Conservation (phyloP, 495 filamentous ascomycete species). For the Talaromyces thailandensis region DNA sequence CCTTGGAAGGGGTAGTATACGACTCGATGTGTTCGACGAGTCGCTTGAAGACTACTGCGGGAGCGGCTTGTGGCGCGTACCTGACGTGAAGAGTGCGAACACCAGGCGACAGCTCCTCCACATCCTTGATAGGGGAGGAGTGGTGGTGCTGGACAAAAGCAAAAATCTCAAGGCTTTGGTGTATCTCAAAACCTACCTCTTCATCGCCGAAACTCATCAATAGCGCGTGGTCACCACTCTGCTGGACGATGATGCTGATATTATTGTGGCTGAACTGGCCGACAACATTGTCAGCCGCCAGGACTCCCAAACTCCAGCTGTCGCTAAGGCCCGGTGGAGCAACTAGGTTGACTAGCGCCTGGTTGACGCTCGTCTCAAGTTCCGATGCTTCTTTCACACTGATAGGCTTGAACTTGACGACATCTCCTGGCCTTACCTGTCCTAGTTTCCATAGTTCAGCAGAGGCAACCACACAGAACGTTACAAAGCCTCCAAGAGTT, state of each 20-base stretch:
- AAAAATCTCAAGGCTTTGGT: constrained; percentile 8
- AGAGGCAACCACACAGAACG: constrained; percentile 7
- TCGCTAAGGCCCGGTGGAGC: too few relatives aligned
- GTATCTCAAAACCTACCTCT: constrained; percentile 3
- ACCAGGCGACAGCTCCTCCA: constrained; percentile 7
- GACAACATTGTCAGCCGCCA: constrained; percentile 1
- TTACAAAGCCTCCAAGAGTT: constrained; percentile 14
- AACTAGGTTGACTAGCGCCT: too few relatives aligned
- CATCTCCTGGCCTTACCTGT: constrained; percentile 13
- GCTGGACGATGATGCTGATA: constrained; percentile 2
- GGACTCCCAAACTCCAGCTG: too few relatives aligned
- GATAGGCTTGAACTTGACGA: neutral
- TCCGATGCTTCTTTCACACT: constrained; percentile 7
- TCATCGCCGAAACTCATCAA: constrained; percentile 5
- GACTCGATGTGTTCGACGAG: constrained; percentile 2
- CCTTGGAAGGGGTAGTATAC: neutral
- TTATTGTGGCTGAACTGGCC: constrained; percentile 3
- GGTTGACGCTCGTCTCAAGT: neutral
- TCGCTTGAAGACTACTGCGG: constrained; percentile 3
- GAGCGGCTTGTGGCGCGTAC: neutral
- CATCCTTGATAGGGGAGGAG: constrained; percentile 1
- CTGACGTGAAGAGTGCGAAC: constrained; percentile 7
- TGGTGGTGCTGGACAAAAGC: constrained; percentile 5
- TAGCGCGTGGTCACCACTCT: constrained; percentile 7
- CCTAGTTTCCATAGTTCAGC: constrained; percentile 17